Conservation (phyloP, 1,284 basidiomycete genomes). For the Cystobasidium pallidum region DNA sequence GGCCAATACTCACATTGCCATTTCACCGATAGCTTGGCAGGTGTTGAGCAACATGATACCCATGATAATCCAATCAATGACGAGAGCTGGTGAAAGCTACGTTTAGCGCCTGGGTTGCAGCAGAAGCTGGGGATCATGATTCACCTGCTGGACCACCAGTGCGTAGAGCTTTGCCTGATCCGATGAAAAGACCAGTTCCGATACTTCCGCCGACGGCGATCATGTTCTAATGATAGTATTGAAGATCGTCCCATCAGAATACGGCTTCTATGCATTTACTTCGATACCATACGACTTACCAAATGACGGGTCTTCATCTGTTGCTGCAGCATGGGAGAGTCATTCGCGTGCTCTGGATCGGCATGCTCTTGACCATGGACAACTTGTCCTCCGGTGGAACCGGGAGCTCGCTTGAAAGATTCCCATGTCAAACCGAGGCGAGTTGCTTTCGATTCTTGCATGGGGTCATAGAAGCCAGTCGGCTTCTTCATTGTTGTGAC, state of each 20-base stretch:
- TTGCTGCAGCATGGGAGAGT: constrained; percentile 19
- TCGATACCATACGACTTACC: neutral
- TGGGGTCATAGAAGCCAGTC: constrained; percentile 57
- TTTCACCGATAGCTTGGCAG: constrained; percentile 59
- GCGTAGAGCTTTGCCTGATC: constrained; percentile 59
- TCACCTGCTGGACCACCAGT: constrained; percentile 60
- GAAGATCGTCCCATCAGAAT: neutral
- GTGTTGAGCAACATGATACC: constrained; percentile 57
- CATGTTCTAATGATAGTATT: constrained; percentile 17
- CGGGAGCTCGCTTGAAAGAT: constrained; percentile 59
- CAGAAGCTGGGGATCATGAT: constrained; percentile 52
- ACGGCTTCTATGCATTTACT: too few species aligned
- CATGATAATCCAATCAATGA: constrained; percentile 57
- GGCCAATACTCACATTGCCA: constrained; percentile 59
- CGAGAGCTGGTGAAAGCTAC: constrained; percentile 43
- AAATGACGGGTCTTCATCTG: constrained; percentile 44
- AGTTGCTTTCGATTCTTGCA: constrained; percentile 56
- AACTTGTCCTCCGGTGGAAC: constrained; percentile 48
- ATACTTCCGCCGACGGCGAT: constrained; percentile 62
- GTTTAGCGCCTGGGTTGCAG: too few species aligned
- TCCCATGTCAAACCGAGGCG: constrained; percentile 57
- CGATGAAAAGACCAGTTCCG: constrained; percentile 61
- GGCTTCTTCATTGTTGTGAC: constrained; percentile 39
- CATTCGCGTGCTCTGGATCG: constrained; percentile 18
- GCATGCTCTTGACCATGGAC: constrained; percentile 24